Evolutionary conservation across 148 eudicot species (phyloP), one percentile per base, ranked within the genome.

Genomic region (Diospyros lotus): DNA sequence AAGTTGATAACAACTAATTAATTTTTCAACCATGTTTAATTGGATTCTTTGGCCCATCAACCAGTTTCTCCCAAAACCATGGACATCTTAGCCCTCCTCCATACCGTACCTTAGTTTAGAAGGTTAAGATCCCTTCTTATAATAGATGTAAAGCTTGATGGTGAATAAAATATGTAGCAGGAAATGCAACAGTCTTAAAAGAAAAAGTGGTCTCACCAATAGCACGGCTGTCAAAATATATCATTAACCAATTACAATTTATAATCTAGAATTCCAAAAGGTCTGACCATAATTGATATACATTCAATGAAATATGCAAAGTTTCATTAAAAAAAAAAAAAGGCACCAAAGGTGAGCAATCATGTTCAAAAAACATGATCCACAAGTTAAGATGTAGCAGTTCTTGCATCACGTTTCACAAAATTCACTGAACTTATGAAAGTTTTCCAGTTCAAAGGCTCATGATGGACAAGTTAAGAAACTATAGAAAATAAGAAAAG

Each of bases 371-470:
- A 28, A 28, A 28, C 28, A 28, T 28, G 28, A 28, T 28, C 0
- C 28, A 28, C 28, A 28, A 28, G 28, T 28, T 28, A 28, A 28
- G 28, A 28, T 28, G 28, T 28, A 28, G 28, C 15, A 13, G 11
- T 61, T 73, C 13, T 13, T 45, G 1, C 38, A 14, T 12, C 63
- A 61, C 14, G 17, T 58, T 28, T 58, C 54, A 18, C 41, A 72
- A 14, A 13, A 38, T 61, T 50, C n/a, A 5, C 40, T 39, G 28
- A 73, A 73, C 9, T 13, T 51, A 18, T 8, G 40, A 62, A 62
- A 51, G 54, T 38, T 9, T 43, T 18, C 56, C 18, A 28, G 66
- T 56, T 48, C 56, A 72, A 17, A 72, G 60, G 75, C 60, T 73
- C 58, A 59, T 38, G 54, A 4, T 61, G 75, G 54, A 59, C 58